A percentile compares a stretch with the other conserved stretches of the same genome.
Conservation (phyloP, 2,329 filamentous ascomycete genomes). For the Exophiala oligosperma region DNA sequence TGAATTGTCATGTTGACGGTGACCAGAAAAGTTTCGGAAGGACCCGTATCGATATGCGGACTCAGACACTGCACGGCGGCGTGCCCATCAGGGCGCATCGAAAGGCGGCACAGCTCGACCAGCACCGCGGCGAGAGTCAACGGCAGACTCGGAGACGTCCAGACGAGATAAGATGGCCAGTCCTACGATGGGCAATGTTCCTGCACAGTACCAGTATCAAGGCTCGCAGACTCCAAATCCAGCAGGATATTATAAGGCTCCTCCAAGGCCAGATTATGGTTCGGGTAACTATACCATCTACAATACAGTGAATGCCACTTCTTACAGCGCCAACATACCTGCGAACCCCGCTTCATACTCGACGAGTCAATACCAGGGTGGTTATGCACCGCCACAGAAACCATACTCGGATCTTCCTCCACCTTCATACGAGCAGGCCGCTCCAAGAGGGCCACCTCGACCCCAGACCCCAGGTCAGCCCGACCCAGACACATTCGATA, state of each 20-base stretch:
- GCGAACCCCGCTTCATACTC: constrained; percentile 2
- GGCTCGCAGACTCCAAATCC: constrained; percentile 10
- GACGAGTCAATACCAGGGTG: constrained; percentile 1
- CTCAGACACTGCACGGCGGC: constrained; percentile 23
- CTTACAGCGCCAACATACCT: constrained; percentile 10
- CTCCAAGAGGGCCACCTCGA: constrained; percentile 7
- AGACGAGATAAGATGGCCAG: constrained; percentile 7
- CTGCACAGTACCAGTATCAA: constrained; percentile 12
- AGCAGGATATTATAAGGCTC: constrained; percentile 4
- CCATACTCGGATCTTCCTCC: constrained; percentile 9
- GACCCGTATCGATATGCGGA: constrained; percentile 24
- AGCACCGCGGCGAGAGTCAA: constrained; percentile 2
- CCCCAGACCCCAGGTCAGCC: constrained; percentile 19
- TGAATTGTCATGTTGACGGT: constrained; percentile 9
- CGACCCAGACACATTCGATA: constrained; percentile 20
- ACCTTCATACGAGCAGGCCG: constrained; percentile 15
- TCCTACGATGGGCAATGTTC: background rate
- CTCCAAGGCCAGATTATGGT: constrained; percentile 4
- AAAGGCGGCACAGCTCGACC: constrained; percentile 18
- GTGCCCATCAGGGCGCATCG: constrained; percentile 18
- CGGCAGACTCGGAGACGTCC: constrained; percentile 9
- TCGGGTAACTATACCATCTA: constrained; percentile 10
- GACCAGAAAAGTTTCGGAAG: constrained; percentile 18
- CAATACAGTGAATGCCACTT: constrained; percentile 4
- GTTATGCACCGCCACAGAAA: constrained; percentile 3